Conservation (phyloP, 1,284 basidiomycete species). For the Rhodotorula mucilaginosa region DNA sequence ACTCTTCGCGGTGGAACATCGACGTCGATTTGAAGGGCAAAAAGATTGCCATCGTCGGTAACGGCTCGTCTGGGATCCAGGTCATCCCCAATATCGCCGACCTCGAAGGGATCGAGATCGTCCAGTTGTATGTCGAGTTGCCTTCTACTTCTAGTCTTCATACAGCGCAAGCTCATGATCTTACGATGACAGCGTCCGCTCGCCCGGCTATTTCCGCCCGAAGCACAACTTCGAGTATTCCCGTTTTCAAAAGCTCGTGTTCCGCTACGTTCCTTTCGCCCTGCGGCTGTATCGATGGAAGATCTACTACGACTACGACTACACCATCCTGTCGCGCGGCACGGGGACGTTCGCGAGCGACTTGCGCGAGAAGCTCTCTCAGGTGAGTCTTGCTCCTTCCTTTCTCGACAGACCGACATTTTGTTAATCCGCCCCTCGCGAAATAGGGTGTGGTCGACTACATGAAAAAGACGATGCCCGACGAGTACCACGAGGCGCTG, state of each 20-base stretch:
- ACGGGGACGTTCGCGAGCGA: slow-evolving; percentile 15
- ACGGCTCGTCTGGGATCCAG: slow-evolving; percentile 58
- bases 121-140: slow-evolving; percentile 48
- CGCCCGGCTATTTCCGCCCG: slow-evolving; percentile 48
- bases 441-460: slow-evolving; percentile 52
- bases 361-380: slow-evolving; percentile 12
- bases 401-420: too few species aligned
- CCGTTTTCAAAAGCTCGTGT: slow-evolving; percentile 51
- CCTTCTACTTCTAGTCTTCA: neutral
- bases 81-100: slow-evolving; percentile 51
- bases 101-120: slow-evolving; percentile 48
- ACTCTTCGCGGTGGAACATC: slow-evolving; percentile 61
- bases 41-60: slow-evolving; percentile 62
- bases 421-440: too few species aligned
- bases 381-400: neutral
- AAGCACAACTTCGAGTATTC: slow-evolving; percentile 54
- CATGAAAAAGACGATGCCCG: slow-evolving; percentile 55
- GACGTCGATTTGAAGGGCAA: slow-evolving; percentile 58
- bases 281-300: slow-evolving; percentile 55
- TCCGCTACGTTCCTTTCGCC: slow-evolving; percentile 55
- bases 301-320: slow-evolving; percentile 43
- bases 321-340: slow-evolving; percentile 21
- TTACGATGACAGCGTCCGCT: slow-evolving; percentile 11
- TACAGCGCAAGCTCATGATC: neutral
- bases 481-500: slow-evolving; percentile 53